phyloP scores from a whole-genome alignment of 768 basidiomycete genomes.

The Leccinum imitatum region DNA sequence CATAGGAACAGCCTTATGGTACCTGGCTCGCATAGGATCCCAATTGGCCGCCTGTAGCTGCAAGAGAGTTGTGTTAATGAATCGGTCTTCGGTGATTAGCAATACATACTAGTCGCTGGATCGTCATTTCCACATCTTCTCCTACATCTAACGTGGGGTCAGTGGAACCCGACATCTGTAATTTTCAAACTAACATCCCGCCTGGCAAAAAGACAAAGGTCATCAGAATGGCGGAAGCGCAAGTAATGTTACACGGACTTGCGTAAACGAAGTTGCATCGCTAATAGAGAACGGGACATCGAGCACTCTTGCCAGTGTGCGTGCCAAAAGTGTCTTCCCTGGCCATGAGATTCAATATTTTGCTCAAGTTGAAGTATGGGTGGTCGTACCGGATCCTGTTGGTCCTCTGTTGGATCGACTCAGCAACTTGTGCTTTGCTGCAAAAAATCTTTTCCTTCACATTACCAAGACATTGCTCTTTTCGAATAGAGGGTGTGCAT shows the following conservation, averaged over 20 bases:
- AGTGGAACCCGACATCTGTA: slow-evolving; percentile 2
- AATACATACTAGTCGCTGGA: slow-evolving; percentile 70
- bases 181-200: slow-evolving; percentile 59
- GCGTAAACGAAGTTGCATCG: slow-evolving; percentile 93
- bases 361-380: slow-evolving; percentile 13
- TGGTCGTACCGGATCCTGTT: slow-evolving; percentile 71
- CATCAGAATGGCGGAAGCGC: slow-evolving; percentile 5
- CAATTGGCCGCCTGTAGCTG: slow-evolving; percentile 89
- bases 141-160: slow-evolving; percentile 68
- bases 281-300: slow-evolving; percentile 94
- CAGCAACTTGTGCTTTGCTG: slow-evolving; percentile 6
- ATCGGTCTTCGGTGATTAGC: neutral
- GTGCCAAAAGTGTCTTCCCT: slow-evolving; percentile 91
- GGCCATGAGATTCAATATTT: slow-evolving; percentile 6
- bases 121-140: slow-evolving; percentile 92
- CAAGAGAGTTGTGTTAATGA: slow-evolving; percentile 7
- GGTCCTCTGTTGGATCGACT: slow-evolving; percentile 55
- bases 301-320: slow-evolving; percentile 85
- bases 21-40: slow-evolving; percentile 87
- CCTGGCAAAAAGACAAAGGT: slow-evolving; percentile 39
- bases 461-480: slow-evolving; percentile 96
- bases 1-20: neutral
- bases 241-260: slow-evolving; percentile 44
- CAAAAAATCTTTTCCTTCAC: slow-evolving; percentile 43
- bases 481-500: slow-evolving; percentile 66